Evolutionary conservation across 441 rosid genomes (phyloP).

Genomic region (Aleurites moluccanus): DNA sequence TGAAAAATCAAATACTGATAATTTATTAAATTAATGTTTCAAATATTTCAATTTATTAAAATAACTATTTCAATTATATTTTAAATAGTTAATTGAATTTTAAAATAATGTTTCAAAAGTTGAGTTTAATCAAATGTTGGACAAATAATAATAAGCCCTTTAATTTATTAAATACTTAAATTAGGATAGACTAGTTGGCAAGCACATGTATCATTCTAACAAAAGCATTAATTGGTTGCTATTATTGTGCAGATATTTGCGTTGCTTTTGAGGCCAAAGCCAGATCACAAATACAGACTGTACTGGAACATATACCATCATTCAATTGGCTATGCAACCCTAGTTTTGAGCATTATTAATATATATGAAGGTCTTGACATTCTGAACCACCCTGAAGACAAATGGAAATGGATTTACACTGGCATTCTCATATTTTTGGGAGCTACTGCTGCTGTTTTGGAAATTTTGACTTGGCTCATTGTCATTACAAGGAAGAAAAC

Average conservation of each 20-base stretch:
- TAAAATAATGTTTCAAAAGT: no score
- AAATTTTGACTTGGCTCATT: constrained; percentile 40
- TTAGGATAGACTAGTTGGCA: no score
- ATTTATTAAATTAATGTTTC: no score
- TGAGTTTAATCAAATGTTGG: no score
- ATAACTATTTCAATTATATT: no score
- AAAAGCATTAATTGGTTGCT: neutral
- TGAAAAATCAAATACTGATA: no score
- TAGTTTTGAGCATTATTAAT: constrained; percentile 40
- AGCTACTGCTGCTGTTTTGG: constrained; percentile 30
- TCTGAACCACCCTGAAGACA: constrained; percentile 38
- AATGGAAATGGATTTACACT: constrained; percentile 46
- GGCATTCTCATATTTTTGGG: constrained; percentile 39
- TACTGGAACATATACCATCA: constrained; percentile 68
- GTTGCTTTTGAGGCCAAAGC: constrained; percentile 50
- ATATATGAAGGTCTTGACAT: constrained; percentile 53
- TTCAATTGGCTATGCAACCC: constrained; percentile 42
- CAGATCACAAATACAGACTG: constrained; percentile 52
- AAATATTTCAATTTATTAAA: no score
- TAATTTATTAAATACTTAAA: no score
- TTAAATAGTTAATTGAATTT: no score
- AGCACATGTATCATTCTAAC: neutral
- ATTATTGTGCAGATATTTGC: constrained; percentile 37
- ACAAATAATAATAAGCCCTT: no score
- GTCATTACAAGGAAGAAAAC: constrained; percentile 40